Evolutionary conservation across 257 asterid genomes (phyloP).

Genomic region (Apocynum venetum): DNA sequence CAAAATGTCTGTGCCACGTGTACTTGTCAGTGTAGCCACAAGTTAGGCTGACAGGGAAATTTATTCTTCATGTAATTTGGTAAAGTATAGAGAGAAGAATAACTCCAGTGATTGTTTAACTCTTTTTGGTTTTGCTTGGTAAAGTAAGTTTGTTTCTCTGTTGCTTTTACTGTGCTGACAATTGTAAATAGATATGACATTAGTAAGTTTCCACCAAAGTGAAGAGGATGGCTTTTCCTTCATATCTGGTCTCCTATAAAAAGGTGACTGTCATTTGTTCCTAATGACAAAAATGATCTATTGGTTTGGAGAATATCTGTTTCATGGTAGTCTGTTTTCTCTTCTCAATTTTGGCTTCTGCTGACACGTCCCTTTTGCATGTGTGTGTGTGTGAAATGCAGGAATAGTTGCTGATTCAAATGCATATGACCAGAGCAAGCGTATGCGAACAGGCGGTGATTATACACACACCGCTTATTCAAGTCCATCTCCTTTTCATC

Average conservation of each 20-base stretch:
- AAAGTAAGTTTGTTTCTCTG: neutral
- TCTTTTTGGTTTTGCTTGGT: neutral
- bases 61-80: neutral
- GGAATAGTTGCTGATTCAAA: slow-evolving; percentile 81
- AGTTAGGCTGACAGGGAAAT: neutral
- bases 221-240: neutral
- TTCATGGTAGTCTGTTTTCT: slow-evolving; percentile 10
- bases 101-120: neutral
- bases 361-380: neutral
- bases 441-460: slow-evolving; percentile 95
- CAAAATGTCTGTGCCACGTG: neutral
- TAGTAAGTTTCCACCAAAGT: neutral
- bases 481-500: slow-evolving; percentile 91
- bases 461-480: slow-evolving; percentile 78
- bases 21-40: neutral
- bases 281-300: neutral
- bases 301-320: neutral
- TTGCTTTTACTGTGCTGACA: neutral
- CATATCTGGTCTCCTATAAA: neutral
- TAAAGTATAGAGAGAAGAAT: neutral
- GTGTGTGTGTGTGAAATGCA: slow-evolving; percentile 15
- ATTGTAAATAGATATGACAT: neutral
- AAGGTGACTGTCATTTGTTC: neutral
- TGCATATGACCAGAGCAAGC: slow-evolving; percentile 91
- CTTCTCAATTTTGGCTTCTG: neutral